These are phyloP conservation scores for Fusarium buharicum DNA, from an alignment of 2,329 filamentous ascomycete genomes.

Conservation along the genomic window DNA sequence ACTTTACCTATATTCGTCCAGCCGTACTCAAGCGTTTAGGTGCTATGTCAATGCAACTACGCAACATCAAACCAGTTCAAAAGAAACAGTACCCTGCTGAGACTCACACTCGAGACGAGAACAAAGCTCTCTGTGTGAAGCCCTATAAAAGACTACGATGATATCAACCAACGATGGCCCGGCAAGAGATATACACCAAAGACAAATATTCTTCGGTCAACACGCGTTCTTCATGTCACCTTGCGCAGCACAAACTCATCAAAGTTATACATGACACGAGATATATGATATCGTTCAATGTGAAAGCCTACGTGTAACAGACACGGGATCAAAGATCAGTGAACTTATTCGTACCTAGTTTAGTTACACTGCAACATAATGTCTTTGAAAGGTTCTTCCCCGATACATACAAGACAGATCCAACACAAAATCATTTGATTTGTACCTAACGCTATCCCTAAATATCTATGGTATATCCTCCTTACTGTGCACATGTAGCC, in stretches of 20 bases:
- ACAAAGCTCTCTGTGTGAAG: background rate
- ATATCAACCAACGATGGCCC: background rate
- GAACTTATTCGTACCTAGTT: background rate
- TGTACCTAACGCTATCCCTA: constrained; percentile 17
- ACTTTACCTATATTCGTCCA: constrained; percentile 43
- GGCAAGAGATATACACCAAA: background rate
- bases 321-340: background rate
- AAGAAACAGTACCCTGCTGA: background rate
- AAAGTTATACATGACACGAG: too few relatives aligned
- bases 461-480: constrained; percentile 43
- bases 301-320: background rate
- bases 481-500: constrained; percentile 12
- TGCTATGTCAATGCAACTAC: constrained; percentile 32
- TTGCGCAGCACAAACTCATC: background rate
- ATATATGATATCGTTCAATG: background rate
- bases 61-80: constrained; percentile 3
- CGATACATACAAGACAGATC: background rate
- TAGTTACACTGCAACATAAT: background rate
- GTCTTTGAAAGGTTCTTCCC: background rate
- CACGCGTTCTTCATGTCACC: background rate
- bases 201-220: background rate
- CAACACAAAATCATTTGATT: constrained; percentile 8
- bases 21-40: background rate
- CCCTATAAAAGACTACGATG: background rate
- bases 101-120: background rate